These are phyloP conservation scores for Diospyros lotus DNA, from an alignment of 148 eudicot species.

Conservation along the genomic window DNA sequence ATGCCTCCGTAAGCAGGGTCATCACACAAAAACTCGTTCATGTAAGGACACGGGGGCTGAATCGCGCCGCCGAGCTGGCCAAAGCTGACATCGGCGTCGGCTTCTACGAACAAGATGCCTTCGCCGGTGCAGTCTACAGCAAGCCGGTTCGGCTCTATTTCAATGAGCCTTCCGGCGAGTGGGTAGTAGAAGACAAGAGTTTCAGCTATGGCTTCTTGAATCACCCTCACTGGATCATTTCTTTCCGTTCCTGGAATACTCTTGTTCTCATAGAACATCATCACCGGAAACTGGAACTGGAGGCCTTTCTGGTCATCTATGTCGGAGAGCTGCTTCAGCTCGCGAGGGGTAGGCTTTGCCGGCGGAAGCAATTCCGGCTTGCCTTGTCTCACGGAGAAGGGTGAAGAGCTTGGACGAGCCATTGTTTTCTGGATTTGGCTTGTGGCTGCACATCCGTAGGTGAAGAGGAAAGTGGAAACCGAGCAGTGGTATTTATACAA, in stretches of 20 bases:
- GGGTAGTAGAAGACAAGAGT: constrained; percentile 13
- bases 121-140: constrained; percentile 32
- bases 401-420: too few relatives aligned
- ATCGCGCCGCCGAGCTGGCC: constrained; percentile 20
- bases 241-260: neutral
- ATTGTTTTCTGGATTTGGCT: too few relatives aligned
- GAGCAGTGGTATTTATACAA: too few relatives aligned
- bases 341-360: constrained; percentile 2
- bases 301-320: constrained; percentile 2
- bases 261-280: neutral
- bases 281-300: neutral
- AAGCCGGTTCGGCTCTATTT: constrained; percentile 19
- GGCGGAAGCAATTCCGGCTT: neutral
- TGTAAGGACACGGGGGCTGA: constrained; percentile 27
- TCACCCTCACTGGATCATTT: neutral
- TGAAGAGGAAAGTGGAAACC: too few relatives aligned
- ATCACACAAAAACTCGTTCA: constrained; percentile 28
- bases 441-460: too few relatives aligned
- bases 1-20: constrained; percentile 24
- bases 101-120: constrained; percentile 32
- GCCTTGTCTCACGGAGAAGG: neutral
- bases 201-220: neutral
- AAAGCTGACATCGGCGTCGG: constrained; percentile 23
- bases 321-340: constrained; percentile 6
- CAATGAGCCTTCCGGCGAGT: constrained; percentile 31